These are phyloP conservation scores for Bruguiera hainesii DNA, from an alignment of 441 rosid species.

Conservation along the genomic window DNA sequence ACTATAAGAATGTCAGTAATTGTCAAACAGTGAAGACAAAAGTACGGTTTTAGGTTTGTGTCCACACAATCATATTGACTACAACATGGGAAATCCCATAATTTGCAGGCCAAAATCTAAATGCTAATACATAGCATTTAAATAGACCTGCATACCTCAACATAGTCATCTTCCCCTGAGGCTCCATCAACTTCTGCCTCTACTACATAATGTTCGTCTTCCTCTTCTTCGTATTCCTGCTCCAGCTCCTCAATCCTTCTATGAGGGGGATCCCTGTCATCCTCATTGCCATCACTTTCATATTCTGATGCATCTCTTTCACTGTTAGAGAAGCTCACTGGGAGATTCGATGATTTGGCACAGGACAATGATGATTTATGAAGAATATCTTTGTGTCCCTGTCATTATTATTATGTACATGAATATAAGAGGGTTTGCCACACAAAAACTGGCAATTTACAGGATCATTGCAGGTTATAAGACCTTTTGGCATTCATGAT, in stretches of 20 bases:
- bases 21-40: too few species aligned
- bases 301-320: conserved; percentile 96
- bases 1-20: too few species aligned
- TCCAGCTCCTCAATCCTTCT: conserved; percentile 71
- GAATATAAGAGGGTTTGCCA: conserved; percentile 10
- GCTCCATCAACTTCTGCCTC: conserved; percentile 51
- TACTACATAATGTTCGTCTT: conserved; percentile 54
- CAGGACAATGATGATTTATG: conserved; percentile 55
- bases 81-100: too few species aligned
- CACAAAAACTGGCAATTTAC: background rate
- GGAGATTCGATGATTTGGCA: conserved; percentile 62
- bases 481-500: conserved; percentile 96
- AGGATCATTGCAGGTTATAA: conserved; percentile 5
- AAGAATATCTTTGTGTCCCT: conserved; percentile 63
- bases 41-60: too few species aligned
- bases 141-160: conserved; percentile 47
- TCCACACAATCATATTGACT: too few species aligned
- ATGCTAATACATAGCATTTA: background rate
- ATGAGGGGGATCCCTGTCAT: conserved; percentile 53
- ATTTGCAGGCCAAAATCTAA: background rate
- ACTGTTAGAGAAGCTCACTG: conserved; percentile 73
- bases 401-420: conserved; percentile 24
- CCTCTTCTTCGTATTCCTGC: conserved; percentile 78
- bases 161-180: conserved; percentile 74
- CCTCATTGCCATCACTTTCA: conserved; percentile 87